These are phyloP conservation scores for Cytospora paraplurivora DNA, from an alignment of 2,329 filamentous ascomycete species.

Conservation along the genomic window DNA sequence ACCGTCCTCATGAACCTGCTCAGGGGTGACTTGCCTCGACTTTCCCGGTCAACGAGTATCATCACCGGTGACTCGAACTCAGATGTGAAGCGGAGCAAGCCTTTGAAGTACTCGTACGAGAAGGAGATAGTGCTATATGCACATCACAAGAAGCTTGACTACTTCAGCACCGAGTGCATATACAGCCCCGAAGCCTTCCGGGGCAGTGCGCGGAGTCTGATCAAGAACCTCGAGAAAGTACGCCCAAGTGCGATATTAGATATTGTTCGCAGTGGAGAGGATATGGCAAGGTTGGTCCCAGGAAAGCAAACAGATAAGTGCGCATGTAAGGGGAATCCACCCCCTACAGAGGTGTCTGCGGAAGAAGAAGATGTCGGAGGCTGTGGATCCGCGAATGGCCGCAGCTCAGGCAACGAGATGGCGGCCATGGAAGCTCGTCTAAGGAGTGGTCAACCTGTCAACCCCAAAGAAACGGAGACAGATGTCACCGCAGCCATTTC, in stretches of 20 bases:
- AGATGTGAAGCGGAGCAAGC: conserved; percentile 93
- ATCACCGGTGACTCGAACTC: conserved; percentile 76
- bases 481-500: conserved; percentile 60
- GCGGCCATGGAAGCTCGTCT: conserved; percentile 76
- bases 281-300: conserved; percentile 89
- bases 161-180: conserved; percentile 98
- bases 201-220: conserved; percentile 85
- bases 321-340: conserved; percentile 49
- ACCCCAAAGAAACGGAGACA: conserved; percentile 61
- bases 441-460: conserved; percentile 58
- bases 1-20: conserved; percentile 97
- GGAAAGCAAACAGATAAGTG: conserved; percentile 52
- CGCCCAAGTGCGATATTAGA: conserved; percentile 93
- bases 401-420: conserved; percentile 74
- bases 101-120: conserved; percentile 96
- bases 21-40: conserved; percentile 81
- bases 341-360: conserved; percentile 35
- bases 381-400: conserved; percentile 72
- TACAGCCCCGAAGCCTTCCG: conserved; percentile 97
- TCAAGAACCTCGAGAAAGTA: conserved; percentile 93
- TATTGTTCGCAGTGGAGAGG: conserved; percentile 91
- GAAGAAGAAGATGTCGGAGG: conserved; percentile 68
- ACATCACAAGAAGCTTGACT: conserved; percentile 94
- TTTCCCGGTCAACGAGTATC: conserved; percentile 88
- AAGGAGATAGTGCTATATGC: conserved; percentile 99